Evolutionary conservation across 352 stramenopile species (phyloP).

Genomic region (Globisporangium megalacanthum): DNA sequence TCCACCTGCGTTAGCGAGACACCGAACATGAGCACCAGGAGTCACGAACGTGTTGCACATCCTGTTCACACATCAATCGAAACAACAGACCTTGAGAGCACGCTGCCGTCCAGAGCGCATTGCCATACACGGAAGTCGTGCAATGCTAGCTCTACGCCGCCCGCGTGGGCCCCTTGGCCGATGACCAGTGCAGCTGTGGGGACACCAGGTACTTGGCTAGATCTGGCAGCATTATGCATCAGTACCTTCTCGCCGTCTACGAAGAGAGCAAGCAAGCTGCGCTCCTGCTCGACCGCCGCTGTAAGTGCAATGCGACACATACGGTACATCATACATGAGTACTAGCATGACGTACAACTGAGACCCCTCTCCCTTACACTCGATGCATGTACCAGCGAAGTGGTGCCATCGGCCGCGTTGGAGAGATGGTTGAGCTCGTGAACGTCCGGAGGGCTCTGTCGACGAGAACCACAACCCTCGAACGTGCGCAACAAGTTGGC

Average conservation of each 20-base stretch:
- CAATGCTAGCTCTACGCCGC: neutral
- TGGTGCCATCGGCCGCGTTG: conserved; percentile 10
- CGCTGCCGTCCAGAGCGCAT: neutral
- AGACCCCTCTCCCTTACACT: neutral
- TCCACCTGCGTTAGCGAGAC: neutral
- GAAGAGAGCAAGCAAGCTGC: neutral
- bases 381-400: conserved; percentile 9
- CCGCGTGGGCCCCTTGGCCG: neutral
- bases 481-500: conserved; percentile 5
- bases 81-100: conserved; percentile 3
- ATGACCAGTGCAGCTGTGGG: neutral
- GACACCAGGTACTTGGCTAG: neutral
- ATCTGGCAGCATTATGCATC: neutral
- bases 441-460: neutral
- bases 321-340: neutral
- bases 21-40: neutral
- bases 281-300: neutral
- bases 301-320: neutral
- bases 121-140: conserved; percentile 19
- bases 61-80: neutral
- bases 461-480: neutral
- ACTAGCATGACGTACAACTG: neutral
- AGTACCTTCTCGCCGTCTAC: conserved; percentile 1
- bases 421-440: neutral
- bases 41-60: neutral